phyloP scores from a whole-genome alignment of 169 alveolate species.

The Plasmodium yoelii region DNA sequence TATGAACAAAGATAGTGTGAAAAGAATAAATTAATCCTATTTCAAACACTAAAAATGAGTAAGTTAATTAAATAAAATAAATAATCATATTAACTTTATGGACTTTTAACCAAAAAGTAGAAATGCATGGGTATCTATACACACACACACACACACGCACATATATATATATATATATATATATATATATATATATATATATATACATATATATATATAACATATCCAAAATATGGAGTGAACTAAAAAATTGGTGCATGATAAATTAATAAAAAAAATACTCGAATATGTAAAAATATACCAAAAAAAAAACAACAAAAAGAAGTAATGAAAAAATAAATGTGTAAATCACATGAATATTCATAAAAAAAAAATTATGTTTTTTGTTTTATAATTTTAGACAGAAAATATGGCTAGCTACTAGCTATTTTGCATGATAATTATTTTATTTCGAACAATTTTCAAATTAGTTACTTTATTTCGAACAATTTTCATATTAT shows the following conservation, averaged over 20 bases:
- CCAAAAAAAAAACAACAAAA: too few species aligned
- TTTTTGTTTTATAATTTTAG: constrained; percentile 9
- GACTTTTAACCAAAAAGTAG: neutral
- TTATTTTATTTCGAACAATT: neutral
- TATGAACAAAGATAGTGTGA: constrained; percentile 1
- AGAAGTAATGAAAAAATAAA: neutral
- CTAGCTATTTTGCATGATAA: constrained; percentile 1
- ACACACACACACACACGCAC: neutral
- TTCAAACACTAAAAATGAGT: constrained; percentile 19
- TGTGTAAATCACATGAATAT: constrained; percentile 13
- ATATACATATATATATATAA: neutral
- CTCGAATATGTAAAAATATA: neutral
- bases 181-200: neutral
- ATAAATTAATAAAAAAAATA: neutral
- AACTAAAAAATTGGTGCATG: neutral
- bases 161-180: neutral
- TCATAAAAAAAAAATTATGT: constrained; percentile 16
- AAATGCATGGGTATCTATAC: neutral
- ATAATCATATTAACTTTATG: neutral
- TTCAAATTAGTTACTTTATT: neutral
- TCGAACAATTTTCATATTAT: neutral
- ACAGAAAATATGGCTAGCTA: neutral
- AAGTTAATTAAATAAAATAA: constrained; percentile 7
- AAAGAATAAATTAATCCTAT: neutral
- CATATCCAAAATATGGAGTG: neutral